phyloP scores from a whole-genome alignment of 1,139 yeast genomes.

The Taphrina communis region DNA sequence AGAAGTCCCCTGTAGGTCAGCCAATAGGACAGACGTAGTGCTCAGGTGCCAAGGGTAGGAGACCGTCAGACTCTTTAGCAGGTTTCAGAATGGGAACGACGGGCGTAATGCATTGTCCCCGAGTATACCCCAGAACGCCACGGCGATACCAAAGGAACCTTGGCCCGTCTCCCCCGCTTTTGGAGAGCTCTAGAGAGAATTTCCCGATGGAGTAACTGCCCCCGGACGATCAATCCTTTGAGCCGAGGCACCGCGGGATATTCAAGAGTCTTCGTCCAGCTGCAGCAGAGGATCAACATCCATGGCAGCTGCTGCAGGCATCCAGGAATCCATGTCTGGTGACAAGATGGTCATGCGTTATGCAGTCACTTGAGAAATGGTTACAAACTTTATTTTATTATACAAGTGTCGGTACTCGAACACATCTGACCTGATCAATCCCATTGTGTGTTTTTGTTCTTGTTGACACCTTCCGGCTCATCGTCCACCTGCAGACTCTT shows the following conservation, averaged over 20 bases:
- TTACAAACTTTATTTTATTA: slow-evolving; percentile 6
- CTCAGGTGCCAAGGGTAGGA: not conserved
- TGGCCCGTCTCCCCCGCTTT: slow-evolving; percentile 7
- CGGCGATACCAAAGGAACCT: not conserved
- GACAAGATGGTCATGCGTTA: too few relatives aligned
- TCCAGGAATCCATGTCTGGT: too few relatives aligned
- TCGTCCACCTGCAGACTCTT: slow-evolving; percentile 28
- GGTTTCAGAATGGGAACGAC: not conserved
- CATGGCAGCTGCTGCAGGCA: too few relatives aligned
- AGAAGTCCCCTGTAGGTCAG: too few relatives aligned
- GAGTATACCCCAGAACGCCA: not conserved
- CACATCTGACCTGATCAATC: slow-evolving; percentile 5
- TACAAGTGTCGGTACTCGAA: not conserved
- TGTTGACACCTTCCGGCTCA: slow-evolving; percentile 34
- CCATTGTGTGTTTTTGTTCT: slow-evolving; percentile 29
- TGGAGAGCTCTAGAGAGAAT: not conserved
- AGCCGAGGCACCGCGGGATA: slow-evolving; percentile 2
- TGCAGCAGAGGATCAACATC: not conserved
- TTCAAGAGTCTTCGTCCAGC: not conserved
- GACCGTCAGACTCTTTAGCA: not conserved
- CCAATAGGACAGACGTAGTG: too few relatives aligned
- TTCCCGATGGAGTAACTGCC: not conserved
- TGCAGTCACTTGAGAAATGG: not conserved
- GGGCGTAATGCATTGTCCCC: not conserved
- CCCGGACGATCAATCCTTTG: not conserved